phyloP scores from a whole-genome alignment of 148 eudicot genomes.

The Rhododendron ferrugineum region DNA sequence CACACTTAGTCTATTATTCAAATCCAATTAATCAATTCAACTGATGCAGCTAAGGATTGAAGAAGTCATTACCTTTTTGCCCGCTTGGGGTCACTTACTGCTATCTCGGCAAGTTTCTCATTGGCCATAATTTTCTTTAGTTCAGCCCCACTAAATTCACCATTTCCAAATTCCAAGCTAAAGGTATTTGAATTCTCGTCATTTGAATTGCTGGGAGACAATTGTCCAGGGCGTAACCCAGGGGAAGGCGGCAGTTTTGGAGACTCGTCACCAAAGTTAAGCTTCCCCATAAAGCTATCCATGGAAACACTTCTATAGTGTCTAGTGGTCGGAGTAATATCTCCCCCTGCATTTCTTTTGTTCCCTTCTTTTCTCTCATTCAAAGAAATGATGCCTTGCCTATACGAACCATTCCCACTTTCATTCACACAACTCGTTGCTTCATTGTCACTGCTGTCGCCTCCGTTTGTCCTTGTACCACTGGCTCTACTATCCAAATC shows the following conservation, averaged over 20 bases:
- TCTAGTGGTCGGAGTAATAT: constrained; percentile 60
- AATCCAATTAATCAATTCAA: not conserved
- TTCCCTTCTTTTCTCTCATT: constrained; percentile 37
- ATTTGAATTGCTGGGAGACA: constrained; percentile 62
- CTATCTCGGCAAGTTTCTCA: constrained; percentile 89
- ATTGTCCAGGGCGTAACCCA: constrained; percentile 53
- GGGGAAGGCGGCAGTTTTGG: constrained; percentile 71
- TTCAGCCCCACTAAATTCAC: constrained; percentile 82
- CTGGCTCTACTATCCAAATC: constrained; percentile 85
- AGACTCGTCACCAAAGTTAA: constrained; percentile 67
- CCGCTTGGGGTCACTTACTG: constrained; percentile 79
- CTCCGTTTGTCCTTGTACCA: constrained; percentile 78
- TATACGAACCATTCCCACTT: constrained; percentile 43
- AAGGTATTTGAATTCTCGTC: constrained; percentile 46
- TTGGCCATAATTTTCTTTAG: constrained; percentile 93
- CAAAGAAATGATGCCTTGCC: constrained; percentile 10
- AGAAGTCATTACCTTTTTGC: constrained; percentile 67
- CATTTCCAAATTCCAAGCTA: constrained; percentile 82
- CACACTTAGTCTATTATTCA: not conserved
- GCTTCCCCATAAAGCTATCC: constrained; percentile 86
- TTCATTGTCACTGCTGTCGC: constrained; percentile 89
- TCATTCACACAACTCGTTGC: constrained; percentile 77
- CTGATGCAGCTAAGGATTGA: not conserved
- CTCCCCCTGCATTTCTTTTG: constrained; percentile 65
- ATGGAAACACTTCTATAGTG: constrained; percentile 83